Evolutionary conservation across 2,329 filamentous ascomycete species (phyloP).

Genomic region (Colletotrichum cuscutae): DNA sequence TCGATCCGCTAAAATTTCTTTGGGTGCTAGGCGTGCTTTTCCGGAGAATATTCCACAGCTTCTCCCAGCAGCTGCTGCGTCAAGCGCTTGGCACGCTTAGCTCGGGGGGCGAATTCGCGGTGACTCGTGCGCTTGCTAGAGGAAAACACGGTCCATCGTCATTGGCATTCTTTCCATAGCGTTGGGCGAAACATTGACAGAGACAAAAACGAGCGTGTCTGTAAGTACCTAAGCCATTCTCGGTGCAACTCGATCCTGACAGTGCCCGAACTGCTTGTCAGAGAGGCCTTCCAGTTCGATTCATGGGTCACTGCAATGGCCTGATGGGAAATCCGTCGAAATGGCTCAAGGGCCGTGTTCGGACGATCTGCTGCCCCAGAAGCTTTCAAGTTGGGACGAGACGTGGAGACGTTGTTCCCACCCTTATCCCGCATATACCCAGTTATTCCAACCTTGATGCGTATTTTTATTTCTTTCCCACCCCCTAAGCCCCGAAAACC

Average conservation of each 20-base stretch:
- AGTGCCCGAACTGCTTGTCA: neutral
- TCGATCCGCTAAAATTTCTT: neutral
- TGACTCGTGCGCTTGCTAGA: neutral
- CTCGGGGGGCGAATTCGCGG: neutral
- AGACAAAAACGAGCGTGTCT: neutral
- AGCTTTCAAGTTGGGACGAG: neutral
- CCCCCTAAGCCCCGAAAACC: neutral
- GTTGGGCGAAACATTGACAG: neutral
- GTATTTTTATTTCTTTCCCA: neutral
- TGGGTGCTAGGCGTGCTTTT: neutral
- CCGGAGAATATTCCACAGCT: neutral
- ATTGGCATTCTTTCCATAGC: neutral
- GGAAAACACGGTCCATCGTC: slow-evolving; percentile 8
- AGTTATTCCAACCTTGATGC: neutral
- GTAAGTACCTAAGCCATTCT: neutral
- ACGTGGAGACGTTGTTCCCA: neutral
- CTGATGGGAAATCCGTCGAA: neutral
- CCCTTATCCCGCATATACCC: neutral
- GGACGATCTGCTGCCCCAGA: slow-evolving; percentile 2
- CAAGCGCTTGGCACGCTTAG: slow-evolving; percentile 17
- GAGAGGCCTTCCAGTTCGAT: neutral
- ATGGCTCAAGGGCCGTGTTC: neutral
- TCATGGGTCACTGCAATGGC: neutral
- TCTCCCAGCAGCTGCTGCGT: too few relatives aligned
- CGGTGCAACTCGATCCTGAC: neutral